Percentiles rank a stretch among this genome's conserved stretches.
phyloP scores from a whole-genome alignment of 495 filamentous ascomycete species.

The Aspergillus avenaceus region DNA sequence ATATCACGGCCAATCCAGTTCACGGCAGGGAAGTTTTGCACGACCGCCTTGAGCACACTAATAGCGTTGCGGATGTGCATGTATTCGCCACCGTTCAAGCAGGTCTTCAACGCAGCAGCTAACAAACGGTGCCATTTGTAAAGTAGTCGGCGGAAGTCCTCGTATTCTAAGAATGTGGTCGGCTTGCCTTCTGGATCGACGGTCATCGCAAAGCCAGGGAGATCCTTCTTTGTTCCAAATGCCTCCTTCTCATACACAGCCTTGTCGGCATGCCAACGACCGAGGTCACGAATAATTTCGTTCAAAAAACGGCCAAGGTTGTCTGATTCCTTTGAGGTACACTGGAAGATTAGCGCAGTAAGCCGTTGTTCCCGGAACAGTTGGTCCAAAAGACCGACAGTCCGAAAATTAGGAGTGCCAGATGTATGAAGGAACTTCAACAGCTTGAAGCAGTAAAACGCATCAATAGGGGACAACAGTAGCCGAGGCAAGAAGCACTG shows the following conservation, averaged over 20 bases:
- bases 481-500: conserved; percentile 87
- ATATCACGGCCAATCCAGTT: conserved; percentile 81
- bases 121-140: conserved; percentile 88
- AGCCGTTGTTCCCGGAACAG: conserved; percentile 79
- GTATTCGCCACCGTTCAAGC: conserved; percentile 78
- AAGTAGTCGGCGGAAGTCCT: conserved; percentile 78
- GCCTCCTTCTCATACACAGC: conserved; percentile 76
- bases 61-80: conserved; percentile 98
- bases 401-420: conserved; percentile 81
- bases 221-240: conserved; percentile 54
- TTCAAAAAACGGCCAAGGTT: conserved; percentile 85
- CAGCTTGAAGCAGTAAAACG: conserved; percentile 81
- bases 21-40: conserved; percentile 77
- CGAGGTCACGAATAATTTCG: conserved; percentile 71
- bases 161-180: conserved; percentile 67
- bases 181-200: conserved; percentile 60
- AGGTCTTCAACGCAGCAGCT: conserved; percentile 68
- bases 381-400: conserved; percentile 75
- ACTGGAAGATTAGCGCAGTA: conserved; percentile 76
- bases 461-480: conserved; percentile 77
- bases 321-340: conserved; percentile 84
- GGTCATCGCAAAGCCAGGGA: conserved; percentile 66
- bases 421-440: conserved; percentile 78
- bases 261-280: conserved; percentile 78
- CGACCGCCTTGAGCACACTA: conserved; percentile 76